Percentiles rank a stretch among this genome's conserved stretches.
These are phyloP conservation scores for Salix dunnii DNA, from an alignment of 345 rosid species.

Conservation along the genomic window DNA sequence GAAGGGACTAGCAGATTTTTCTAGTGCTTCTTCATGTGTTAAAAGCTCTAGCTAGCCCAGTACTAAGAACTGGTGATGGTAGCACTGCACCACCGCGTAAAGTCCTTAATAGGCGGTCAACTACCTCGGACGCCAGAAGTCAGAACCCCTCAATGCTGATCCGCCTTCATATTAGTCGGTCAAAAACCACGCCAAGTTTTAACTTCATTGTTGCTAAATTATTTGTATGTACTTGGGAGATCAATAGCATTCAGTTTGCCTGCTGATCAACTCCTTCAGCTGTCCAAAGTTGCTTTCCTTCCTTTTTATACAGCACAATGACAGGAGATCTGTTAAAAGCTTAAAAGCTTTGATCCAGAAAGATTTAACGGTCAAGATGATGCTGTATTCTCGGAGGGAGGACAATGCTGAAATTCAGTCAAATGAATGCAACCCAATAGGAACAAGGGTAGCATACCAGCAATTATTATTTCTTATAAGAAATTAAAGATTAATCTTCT, in stretches of 20 bases:
- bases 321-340: background rate
- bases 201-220: background rate
- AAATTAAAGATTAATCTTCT: background rate
- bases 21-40: constrained; percentile 79
- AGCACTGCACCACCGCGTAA: constrained; percentile 55
- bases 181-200: background rate
- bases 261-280: background rate
- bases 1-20: constrained; percentile 42
- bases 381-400: background rate
- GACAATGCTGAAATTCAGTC: background rate
- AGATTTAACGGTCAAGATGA: background rate
- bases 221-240: background rate
- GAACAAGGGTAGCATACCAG: background rate
- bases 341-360: background rate
- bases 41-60: constrained; percentile 56
- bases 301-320: background rate
- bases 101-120: constrained; percentile 26
- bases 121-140: background rate
- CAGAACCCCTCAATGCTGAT: background rate
- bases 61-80: constrained; percentile 55
- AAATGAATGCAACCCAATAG: background rate
- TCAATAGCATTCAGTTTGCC: background rate
- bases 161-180: background rate
- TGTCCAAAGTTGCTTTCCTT: background rate
- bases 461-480: background rate